These are phyloP conservation scores for Beta macrorhiza DNA, from an alignment of 179 eudicot species.

Conservation along the genomic window DNA sequence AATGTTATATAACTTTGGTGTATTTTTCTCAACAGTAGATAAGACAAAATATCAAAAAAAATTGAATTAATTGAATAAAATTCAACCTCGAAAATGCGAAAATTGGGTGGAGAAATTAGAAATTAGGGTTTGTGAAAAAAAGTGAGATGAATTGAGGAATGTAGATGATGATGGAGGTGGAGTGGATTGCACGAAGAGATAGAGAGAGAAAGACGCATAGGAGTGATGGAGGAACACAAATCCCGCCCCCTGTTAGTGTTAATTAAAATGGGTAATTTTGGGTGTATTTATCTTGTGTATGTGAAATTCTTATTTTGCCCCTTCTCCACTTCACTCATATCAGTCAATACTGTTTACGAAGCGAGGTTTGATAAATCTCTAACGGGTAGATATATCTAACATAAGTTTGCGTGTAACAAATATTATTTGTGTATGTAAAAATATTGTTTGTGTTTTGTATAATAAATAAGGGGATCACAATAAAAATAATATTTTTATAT, in stretches of 20 bases:
- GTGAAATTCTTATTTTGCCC: not conserved
- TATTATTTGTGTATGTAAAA: too few relatives aligned
- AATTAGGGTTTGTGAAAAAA: slow-evolving; percentile 7
- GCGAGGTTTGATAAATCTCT: too few relatives aligned
- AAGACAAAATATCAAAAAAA: not conserved
- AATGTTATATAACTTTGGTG: not conserved
- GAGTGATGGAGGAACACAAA: slow-evolving; percentile 14
- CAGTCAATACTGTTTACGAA: too few relatives aligned
- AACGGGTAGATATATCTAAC: too few relatives aligned
- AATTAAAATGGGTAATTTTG: not conserved
- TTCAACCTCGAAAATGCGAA: not conserved
- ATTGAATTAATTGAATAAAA: not conserved
- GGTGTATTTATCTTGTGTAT: not conserved
- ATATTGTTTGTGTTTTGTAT: too few relatives aligned
- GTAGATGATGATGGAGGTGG: slow-evolving; percentile 12
- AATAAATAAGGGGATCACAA: too few relatives aligned
- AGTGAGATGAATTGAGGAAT: not conserved
- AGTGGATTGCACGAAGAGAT: slow-evolving; percentile 19
- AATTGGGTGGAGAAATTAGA: not conserved
- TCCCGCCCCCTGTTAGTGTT: slow-evolving; percentile 6
- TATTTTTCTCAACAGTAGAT: not conserved
- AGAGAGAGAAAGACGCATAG: not conserved
- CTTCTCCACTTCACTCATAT: too few relatives aligned
- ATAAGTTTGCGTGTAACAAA: too few relatives aligned
- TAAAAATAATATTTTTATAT: too few relatives aligned